These are phyloP conservation scores for Angophora floribunda DNA, from an alignment of 345 rosid species.

Conservation along the genomic window DNA sequence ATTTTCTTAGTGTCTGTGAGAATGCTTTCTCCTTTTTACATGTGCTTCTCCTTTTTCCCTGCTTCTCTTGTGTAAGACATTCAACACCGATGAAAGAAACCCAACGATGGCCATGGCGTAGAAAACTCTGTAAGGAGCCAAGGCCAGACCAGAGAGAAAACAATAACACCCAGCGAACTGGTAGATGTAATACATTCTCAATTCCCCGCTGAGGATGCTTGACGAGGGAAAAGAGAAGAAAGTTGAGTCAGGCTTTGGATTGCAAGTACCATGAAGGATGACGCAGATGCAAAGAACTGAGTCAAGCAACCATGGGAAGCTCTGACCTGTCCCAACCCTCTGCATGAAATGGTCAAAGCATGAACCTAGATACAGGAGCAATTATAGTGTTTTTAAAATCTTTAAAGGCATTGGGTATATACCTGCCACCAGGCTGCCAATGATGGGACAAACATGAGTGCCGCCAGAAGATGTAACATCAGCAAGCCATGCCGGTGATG, in stretches of 20 bases:
- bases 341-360: constrained; percentile 17
- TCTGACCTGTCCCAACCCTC: constrained; percentile 76
- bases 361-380: background rate
- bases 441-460: constrained; percentile 88
- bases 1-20: constrained; percentile 55
- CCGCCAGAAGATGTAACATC: constrained; percentile 65
- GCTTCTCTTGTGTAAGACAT: constrained; percentile 40
- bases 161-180: constrained; percentile 60
- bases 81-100: constrained; percentile 34
- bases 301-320: constrained; percentile 76
- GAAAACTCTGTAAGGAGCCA: constrained; percentile 74
- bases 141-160: constrained; percentile 59
- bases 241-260: constrained; percentile 51
- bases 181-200: constrained; percentile 43
- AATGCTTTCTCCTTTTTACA: constrained; percentile 54
- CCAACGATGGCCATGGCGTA: constrained; percentile 74
- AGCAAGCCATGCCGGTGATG: constrained; percentile 78
- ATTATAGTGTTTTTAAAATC: background rate
- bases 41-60: constrained; percentile 37
- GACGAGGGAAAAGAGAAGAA: constrained; percentile 35
- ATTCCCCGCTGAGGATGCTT: constrained; percentile 21
- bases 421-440: constrained; percentile 94
- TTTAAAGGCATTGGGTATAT: background rate
- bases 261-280: constrained; percentile 56
- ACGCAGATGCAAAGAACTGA: constrained; percentile 62